Conservation (phyloP, 805 yeast genomes). For the Groenewaldozyma tartarivorans region DNA sequence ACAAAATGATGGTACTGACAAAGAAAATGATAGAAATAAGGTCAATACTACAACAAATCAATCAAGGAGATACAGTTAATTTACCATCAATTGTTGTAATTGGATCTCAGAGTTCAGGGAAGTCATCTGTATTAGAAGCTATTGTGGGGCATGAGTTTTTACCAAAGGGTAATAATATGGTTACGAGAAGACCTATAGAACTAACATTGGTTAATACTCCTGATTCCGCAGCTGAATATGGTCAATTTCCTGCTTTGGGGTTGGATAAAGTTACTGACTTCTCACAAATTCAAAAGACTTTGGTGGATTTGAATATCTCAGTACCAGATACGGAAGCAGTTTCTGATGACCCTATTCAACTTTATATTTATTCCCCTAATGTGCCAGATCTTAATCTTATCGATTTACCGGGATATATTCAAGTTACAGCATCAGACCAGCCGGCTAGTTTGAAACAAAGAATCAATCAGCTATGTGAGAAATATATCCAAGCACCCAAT, state of each 20-base stretch:
- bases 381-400: slow-evolving; percentile 91
- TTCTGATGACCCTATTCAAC: slow-evolving; percentile 87
- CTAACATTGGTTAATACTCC: slow-evolving; percentile 84
- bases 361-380: slow-evolving; percentile 78
- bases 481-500: slow-evolving; percentile 83
- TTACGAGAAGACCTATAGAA: slow-evolving; percentile 95
- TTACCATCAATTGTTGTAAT: slow-evolving; percentile 93
- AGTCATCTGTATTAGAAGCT: slow-evolving; percentile 90
- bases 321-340: slow-evolving; percentile 82
- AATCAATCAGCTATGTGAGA: slow-evolving; percentile 72
- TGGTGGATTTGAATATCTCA: slow-evolving; percentile 83
- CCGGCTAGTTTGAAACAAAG: slow-evolving; percentile 73
- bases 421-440: slow-evolving; percentile 93
- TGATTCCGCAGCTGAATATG: slow-evolving; percentile 68
- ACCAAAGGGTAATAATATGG: slow-evolving; percentile 98
- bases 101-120: slow-evolving; percentile 97
- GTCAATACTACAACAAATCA: slow-evolving; percentile 63
- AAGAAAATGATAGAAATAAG: slow-evolving; percentile 96
- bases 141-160: slow-evolving; percentile 97
- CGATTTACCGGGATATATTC: slow-evolving; percentile 96
- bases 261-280: slow-evolving; percentile 79
- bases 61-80: slow-evolving; percentile 64
- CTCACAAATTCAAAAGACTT: slow-evolving; percentile 75
- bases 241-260: slow-evolving; percentile 88
- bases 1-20: slow-evolving; percentile 79